Conservation (phyloP, 371 early-diverging fungal species). For the Dichotomocladium elegans region DNA sequence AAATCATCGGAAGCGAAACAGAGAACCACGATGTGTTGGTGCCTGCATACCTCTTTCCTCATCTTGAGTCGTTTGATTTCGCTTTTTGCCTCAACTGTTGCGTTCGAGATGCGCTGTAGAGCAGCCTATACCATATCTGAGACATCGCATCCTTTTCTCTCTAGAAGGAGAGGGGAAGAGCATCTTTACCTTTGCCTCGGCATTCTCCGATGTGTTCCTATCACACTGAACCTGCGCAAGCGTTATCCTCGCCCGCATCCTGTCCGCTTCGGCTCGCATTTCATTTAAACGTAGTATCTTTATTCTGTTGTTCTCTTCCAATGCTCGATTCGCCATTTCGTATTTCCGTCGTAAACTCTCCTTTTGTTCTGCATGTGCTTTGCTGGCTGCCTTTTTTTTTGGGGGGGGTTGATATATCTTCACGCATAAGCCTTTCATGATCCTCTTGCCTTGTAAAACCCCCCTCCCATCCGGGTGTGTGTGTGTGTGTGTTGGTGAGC, state of each 20-base stretch:
- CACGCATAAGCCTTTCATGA: not conserved
- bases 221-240: conserved; percentile 19
- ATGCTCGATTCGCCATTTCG: conserved; percentile 32
- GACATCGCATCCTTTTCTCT: not conserved
- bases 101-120: conserved; percentile 24
- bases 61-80: conserved; percentile 35
- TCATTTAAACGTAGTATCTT: conserved; percentile 13
- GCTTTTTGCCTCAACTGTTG: conserved; percentile 45
- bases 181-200: conserved; percentile 1
- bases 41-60: conserved; percentile 39
- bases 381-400: conserved; percentile 16
- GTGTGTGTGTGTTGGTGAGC: not conserved
- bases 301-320: conserved; percentile 30
- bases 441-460: not conserved
- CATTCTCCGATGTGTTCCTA: conserved; percentile 18
- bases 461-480: no score
- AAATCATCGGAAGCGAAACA: not conserved
- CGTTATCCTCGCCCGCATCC: conserved; percentile 12
- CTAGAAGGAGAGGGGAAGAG: no score
- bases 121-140: conserved; percentile 1
- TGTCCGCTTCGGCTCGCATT: conserved; percentile 21
- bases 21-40: not conserved
- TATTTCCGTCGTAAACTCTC: conserved; percentile 34
- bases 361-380: conserved; percentile 46
- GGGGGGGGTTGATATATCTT: not conserved